phyloP scores from a whole-genome alignment of 169 alveolate species.

The Plasmodium reichenowi region DNA sequence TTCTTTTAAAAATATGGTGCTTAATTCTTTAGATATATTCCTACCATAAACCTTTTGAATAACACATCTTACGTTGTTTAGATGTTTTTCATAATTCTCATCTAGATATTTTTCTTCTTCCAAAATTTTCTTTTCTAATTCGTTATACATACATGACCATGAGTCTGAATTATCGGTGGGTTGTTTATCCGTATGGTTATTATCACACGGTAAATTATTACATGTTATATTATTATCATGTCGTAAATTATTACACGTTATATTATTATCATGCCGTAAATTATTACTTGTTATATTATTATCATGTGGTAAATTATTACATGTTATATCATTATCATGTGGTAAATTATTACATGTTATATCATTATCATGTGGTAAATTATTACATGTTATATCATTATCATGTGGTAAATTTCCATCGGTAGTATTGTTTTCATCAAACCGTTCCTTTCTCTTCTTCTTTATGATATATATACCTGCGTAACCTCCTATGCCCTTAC shows the following conservation, averaged over 20 bases:
- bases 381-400: background rate
- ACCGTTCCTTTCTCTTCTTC: constrained; percentile 12
- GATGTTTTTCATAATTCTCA: constrained; percentile 43
- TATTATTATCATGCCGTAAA: no score
- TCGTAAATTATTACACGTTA: background rate
- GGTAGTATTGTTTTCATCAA: background rate
- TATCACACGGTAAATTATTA: background rate
- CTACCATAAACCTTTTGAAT: constrained; percentile 81
- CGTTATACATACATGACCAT: background rate
- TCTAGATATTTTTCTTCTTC: constrained; percentile 77
- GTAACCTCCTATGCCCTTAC: constrained; percentile 55
- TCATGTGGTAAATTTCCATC: background rate
- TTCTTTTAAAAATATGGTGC: constrained; percentile 56
- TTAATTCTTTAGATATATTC: constrained; percentile 71
- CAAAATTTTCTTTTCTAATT: constrained; percentile 46
- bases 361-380: no score
- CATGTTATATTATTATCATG: no score
- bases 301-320: background rate
- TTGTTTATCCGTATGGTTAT: background rate
- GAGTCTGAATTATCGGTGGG: background rate
- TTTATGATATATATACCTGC: constrained; percentile 75
- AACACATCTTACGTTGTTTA: constrained; percentile 48
- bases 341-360: no score
- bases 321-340: no score
- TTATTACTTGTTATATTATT: no score